phyloP scores from a whole-genome alignment of 192 early-diverging fungal species.

The Backusella circina region DNA sequence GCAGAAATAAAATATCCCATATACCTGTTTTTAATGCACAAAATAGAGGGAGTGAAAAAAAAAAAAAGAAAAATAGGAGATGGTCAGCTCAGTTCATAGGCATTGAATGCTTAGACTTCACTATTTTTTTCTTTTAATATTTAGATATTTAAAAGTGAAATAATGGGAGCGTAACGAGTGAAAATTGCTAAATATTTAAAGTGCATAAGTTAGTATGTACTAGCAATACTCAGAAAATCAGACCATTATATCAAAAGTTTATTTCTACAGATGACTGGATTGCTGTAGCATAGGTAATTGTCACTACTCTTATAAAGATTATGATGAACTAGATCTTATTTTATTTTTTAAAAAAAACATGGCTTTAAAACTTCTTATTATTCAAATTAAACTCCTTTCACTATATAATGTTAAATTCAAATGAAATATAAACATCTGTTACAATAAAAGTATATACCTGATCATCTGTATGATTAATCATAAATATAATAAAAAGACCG shows the following conservation, averaged over 20 bases:
- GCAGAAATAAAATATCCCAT: neutral
- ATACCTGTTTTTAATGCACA: neutral
- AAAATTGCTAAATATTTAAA: neutral
- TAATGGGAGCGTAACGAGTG: neutral
- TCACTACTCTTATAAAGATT: neutral
- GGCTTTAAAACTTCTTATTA: neutral
- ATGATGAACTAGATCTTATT: neutral
- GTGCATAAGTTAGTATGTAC: neutral
- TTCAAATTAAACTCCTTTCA: neutral
- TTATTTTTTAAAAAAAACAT: neutral
- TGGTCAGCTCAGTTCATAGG: neutral
- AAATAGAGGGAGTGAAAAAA: neutral
- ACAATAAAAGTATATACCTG: neutral
- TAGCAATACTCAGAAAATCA: neutral
- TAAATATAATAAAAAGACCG: neutral
- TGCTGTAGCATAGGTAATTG: neutral
- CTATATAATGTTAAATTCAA: neutral
- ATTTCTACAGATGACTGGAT: neutral
- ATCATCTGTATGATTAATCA: neutral
- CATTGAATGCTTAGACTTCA: neutral
- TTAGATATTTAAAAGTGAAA: neutral
- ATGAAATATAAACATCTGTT: neutral
- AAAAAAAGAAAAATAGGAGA: neutral
- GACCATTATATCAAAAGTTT: neutral
- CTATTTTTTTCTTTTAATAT: neutral